A percentile compares a stretch with the other conserved stretches of the same genome.
Conservation (phyloP, 176 grass and related monocot genomes). For the Thalia dealbata region DNA sequence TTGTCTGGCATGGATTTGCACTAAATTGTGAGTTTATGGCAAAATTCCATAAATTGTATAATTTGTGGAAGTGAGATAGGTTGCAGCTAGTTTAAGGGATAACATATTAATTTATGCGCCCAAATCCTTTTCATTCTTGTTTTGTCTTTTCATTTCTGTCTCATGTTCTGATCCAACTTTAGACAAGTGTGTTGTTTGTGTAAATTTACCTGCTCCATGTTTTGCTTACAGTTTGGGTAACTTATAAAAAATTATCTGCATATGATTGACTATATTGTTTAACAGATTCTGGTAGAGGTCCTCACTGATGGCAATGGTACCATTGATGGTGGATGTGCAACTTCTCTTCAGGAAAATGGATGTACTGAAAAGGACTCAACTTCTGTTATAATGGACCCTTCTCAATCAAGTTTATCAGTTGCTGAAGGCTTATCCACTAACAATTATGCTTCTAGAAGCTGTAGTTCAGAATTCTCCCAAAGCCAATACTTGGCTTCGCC, state of each 20-base stretch:
- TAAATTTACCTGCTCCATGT: neutral
- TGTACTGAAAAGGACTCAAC: slow-evolving; percentile 45
- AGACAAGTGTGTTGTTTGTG: neutral
- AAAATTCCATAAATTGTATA: no score
- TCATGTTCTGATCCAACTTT: neutral
- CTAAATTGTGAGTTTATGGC: neutral
- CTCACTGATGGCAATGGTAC: slow-evolving; percentile 47
- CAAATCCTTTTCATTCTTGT: neutral
- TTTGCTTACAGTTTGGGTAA: neutral
- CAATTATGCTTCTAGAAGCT: slow-evolving; percentile 57
- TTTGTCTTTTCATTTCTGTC: neutral
- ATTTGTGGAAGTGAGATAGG: no score
- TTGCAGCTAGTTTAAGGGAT: no score
- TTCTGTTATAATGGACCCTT: slow-evolving; percentile 49
- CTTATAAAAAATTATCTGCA: neutral
- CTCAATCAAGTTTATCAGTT: slow-evolving; percentile 45
- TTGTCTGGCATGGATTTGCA: neutral
- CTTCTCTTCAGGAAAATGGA: slow-evolving; percentile 61
- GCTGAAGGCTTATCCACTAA: slow-evolving; percentile 53
- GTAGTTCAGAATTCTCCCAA: slow-evolving; percentile 42
- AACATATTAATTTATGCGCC: neutral
- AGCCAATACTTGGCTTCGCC: slow-evolving; percentile 43
- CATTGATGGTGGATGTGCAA: slow-evolving; percentile 54
- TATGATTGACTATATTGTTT: slow-evolving; percentile 26
- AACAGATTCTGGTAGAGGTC: slow-evolving; percentile 85